Percentiles rank a stretch among this genome's conserved stretches.
Evolutionary conservation across 768 basidiomycete species (phyloP).

Genomic region (Suillus spraguei): DNA sequence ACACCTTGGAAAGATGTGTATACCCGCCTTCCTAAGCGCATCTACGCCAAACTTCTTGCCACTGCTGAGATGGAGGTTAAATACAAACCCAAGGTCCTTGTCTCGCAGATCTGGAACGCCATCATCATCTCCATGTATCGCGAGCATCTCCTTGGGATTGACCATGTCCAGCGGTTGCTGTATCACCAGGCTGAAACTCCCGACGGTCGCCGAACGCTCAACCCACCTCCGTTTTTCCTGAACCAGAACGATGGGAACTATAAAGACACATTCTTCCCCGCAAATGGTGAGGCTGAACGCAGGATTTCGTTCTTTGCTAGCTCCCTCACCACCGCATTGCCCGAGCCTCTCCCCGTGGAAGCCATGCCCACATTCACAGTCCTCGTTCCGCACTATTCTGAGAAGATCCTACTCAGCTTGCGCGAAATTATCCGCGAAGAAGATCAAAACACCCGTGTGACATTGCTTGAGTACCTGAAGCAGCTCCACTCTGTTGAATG

Average conservation of each 20-base stretch:
- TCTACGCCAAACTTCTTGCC: conserved; percentile 95
- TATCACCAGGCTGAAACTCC: conserved; percentile 96
- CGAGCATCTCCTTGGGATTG: conserved; percentile 96
- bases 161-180: conserved; percentile 95
- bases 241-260: conserved; percentile 75
- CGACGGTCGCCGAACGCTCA: conserved; percentile 87
- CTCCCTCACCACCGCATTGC: conserved; percentile 92
- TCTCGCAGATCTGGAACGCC: conserved; percentile 99
- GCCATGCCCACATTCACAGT: conserved; percentile 99
- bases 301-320: conserved; percentile 99
- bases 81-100: conserved; percentile 99
- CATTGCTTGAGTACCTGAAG: conserved; percentile 96
- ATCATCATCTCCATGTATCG: conserved; percentile 99
- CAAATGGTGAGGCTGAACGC: conserved; percentile 93
- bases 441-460: conserved; percentile 95
- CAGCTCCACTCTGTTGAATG: conserved; percentile 98
- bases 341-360: conserved; percentile 94
- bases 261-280: conserved; percentile 89
- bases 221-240: conserved; percentile 98
- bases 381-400: conserved; percentile 97
- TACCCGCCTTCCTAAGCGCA: conserved; percentile 93
- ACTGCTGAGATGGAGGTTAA: conserved; percentile 99
- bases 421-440: conserved; percentile 99
- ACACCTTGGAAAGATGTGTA: conserved; percentile 99
- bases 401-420: conserved; percentile 95